A percentile compares a stretch with the other conserved stretches of the same genome.
Conservation (phyloP, 371 early-diverging fungal species). For the Mucor indicus region DNA sequence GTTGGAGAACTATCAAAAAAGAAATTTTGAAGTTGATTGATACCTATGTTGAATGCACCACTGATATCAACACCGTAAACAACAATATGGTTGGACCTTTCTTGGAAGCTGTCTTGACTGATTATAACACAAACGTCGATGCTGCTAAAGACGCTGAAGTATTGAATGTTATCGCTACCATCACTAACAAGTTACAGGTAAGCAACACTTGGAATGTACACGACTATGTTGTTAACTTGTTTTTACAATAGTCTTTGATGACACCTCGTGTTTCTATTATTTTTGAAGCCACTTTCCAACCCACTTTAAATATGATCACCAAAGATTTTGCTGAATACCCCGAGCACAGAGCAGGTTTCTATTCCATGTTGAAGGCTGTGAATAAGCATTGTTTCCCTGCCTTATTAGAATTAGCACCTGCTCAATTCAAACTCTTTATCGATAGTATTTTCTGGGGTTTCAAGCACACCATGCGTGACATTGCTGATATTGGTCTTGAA, state of each 20-base stretch:
- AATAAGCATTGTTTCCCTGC: constrained; percentile 89
- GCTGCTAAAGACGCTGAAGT: constrained; percentile 94
- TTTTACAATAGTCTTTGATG: constrained; percentile 57
- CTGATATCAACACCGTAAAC: constrained; percentile 73
- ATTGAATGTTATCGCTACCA: constrained; percentile 82
- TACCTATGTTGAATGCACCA: constrained; percentile 79
- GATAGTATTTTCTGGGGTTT: constrained; percentile 97
- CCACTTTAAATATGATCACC: constrained; percentile 97
- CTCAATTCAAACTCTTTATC: constrained; percentile 85
- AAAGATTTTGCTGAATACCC: constrained; percentile 96
- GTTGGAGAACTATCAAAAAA: constrained; percentile 92
- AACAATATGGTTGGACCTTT: constrained; percentile 86
- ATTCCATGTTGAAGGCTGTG: constrained; percentile 85
- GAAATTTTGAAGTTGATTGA: constrained; percentile 90
- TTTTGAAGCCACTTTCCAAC: constrained; percentile 91
- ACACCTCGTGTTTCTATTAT: constrained; percentile 80
- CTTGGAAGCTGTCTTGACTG: constrained; percentile 86
- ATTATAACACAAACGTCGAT: constrained; percentile 83
- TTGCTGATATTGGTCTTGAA: constrained; percentile 87
- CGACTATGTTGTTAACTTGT: background rate
- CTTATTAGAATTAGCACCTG: constrained; percentile 74
- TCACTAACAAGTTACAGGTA: constrained; percentile 79
- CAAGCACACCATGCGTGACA: constrained; percentile 98
- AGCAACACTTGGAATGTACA: constrained; percentile 12
- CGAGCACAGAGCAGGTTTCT: constrained; percentile 94